These are phyloP conservation scores for Aspergillus amoenus DNA, from an alignment of 2,329 filamentous ascomycete species.

Conservation along the genomic window DNA sequence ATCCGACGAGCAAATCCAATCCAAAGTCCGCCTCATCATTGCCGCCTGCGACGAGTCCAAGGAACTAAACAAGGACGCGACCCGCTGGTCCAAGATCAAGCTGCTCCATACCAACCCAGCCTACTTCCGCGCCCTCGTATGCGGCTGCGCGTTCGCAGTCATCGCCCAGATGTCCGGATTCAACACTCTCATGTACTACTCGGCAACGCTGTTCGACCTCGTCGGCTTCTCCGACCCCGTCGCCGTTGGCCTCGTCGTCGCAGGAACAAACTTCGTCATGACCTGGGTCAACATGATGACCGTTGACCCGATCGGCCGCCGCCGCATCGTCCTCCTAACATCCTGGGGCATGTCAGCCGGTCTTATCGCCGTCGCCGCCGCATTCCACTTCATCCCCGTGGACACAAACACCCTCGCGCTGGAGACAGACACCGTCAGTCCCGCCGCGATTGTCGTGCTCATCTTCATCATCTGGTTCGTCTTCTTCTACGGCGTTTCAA, in stretches of 20 bases:
- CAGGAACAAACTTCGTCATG: slow-evolving; percentile 46
- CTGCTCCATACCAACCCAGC: slow-evolving; percentile 45
- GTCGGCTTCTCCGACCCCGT: slow-evolving; percentile 53
- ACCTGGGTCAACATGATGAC: slow-evolving; percentile 50
- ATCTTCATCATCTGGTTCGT: slow-evolving; percentile 49
- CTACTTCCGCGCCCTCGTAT: slow-evolving; percentile 42
- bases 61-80: slow-evolving; percentile 36
- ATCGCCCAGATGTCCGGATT: slow-evolving; percentile 50
- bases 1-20: slow-evolving; percentile 44
- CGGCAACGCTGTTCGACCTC: slow-evolving; percentile 44
- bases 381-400: slow-evolving; percentile 51
- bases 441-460: slow-evolving; percentile 40
- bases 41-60: no score
- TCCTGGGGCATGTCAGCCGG: slow-evolving; percentile 47
- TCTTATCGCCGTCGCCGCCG: slow-evolving; percentile 45
- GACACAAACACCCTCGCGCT: slow-evolving; percentile 34
- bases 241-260: slow-evolving; percentile 42
- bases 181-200: slow-evolving; percentile 50
- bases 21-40: slow-evolving; percentile 38
- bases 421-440: slow-evolving; percentile 25
- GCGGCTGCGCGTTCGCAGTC: slow-evolving; percentile 52
- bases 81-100: slow-evolving; percentile 45
- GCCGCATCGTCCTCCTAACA: slow-evolving; percentile 46
- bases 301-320: slow-evolving; percentile 48
- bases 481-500: slow-evolving; percentile 47